A percentile compares a stretch with the other conserved stretches of the same genome.
phyloP scores from a whole-genome alignment of 1,284 basidiomycete genomes.

The Mycena sp. region DNA sequence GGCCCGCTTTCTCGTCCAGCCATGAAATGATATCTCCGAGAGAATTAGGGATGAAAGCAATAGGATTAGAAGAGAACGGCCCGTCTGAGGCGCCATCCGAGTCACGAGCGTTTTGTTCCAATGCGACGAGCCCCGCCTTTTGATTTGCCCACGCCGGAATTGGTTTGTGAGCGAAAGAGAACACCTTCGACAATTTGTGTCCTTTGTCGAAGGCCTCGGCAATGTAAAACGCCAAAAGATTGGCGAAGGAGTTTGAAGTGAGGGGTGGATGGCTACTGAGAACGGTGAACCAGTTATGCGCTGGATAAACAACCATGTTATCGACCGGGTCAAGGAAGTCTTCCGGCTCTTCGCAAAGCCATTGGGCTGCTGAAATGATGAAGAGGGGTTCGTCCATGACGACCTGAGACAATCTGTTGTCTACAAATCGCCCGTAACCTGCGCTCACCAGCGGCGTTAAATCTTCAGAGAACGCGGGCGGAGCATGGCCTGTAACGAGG shows the following conservation, averaged over 20 bases:
- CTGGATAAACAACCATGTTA: background rate
- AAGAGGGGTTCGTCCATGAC: slow-evolving; percentile 16
- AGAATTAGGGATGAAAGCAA: no score
- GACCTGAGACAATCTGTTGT: background rate
- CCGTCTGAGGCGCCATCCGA: no score
- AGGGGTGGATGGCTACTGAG: background rate
- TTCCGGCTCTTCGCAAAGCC: background rate
- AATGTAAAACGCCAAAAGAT: background rate
- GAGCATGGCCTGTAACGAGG: background rate
- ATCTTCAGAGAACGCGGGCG: background rate
- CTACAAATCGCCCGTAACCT: background rate
- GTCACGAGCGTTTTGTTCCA: no score
- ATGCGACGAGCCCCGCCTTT: no score
- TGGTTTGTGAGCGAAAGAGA: background rate
- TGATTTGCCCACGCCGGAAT: slow-evolving; percentile 23
- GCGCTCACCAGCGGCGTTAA: background rate
- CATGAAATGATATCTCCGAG: no score
- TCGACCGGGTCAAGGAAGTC: background rate
- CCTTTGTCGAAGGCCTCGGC: background rate
- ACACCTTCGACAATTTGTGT: background rate
- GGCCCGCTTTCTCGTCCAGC: no score
- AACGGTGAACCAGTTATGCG: background rate
- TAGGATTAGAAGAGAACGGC: no score
- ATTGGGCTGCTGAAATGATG: background rate
- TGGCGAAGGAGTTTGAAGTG: background rate